phyloP scores from a whole-genome alignment of 495 filamentous ascomycete species.

The Neurospora tetraspora region DNA sequence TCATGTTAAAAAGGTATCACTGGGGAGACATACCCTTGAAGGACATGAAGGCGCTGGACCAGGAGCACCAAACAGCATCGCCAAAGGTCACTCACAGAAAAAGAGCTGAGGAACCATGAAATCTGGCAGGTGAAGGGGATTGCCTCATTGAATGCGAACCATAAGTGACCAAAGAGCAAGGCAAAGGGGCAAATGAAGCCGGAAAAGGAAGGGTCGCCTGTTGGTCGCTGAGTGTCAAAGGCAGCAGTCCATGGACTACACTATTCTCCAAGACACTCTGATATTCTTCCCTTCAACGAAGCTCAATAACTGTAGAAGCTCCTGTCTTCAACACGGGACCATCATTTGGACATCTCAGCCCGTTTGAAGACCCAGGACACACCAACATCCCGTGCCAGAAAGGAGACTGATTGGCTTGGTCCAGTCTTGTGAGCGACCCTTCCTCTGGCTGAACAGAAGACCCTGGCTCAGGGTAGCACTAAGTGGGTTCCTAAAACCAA shows the following conservation, averaged over 20 bases:
- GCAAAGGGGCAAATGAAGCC: background rate
- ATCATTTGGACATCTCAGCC: background rate
- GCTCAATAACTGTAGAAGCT: background rate
- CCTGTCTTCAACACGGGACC: background rate
- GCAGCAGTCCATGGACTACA: background rate
- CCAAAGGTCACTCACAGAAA: background rate
- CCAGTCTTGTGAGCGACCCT: background rate
- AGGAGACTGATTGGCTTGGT: background rate
- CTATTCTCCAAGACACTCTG: background rate
- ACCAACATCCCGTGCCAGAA: background rate
- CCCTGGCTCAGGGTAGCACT: background rate
- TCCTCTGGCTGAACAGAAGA: background rate
- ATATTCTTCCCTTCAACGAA: background rate
- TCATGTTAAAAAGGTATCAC: background rate
- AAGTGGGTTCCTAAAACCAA: background rate
- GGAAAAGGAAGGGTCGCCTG: background rate
- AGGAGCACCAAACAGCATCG: background rate
- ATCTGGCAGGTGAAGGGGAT: background rate
- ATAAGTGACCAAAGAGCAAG: background rate
- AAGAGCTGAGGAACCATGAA: background rate
- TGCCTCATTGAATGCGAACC: background rate
- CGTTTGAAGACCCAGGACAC: background rate
- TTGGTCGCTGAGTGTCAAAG: background rate
- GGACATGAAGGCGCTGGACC: background rate
- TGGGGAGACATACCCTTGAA: background rate